Percentiles rank a stretch among this genome's conserved stretches.
Conservation (phyloP, 2,329 filamentous ascomycete genomes). For the Fusarium robinianum region DNA sequence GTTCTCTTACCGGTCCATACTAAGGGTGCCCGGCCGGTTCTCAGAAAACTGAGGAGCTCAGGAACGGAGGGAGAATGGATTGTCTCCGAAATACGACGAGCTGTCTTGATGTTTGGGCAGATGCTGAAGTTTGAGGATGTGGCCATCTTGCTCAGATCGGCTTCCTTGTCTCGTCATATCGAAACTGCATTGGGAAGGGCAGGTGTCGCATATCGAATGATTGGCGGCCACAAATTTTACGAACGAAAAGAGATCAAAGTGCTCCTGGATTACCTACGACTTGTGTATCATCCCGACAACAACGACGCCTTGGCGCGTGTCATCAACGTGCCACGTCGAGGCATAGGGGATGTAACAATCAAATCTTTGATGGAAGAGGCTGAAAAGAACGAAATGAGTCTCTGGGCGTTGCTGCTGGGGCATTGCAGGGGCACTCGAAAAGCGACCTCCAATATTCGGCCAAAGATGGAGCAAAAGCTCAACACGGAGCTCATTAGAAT, state of each 20-base stretch:
- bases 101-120: slow-evolving; percentile 70
- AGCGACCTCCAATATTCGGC: slow-evolving; percentile 55
- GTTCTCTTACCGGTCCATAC: slow-evolving; percentile 78
- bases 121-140: slow-evolving; percentile 78
- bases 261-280: slow-evolving; percentile 83
- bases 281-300: slow-evolving; percentile 82
- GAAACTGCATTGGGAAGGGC: slow-evolving; percentile 80
- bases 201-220: slow-evolving; percentile 89
- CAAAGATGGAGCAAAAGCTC: slow-evolving; percentile 57
- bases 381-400: slow-evolving; percentile 66
- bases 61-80: slow-evolving; percentile 85
- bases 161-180: slow-evolving; percentile 80
- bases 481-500: slow-evolving; percentile 55
- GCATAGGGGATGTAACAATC: slow-evolving; percentile 79
- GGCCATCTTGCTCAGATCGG: slow-evolving; percentile 84
- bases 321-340: slow-evolving; percentile 81
- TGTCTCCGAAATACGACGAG: slow-evolving; percentile 77
- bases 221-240: slow-evolving; percentile 88
- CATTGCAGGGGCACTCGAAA: slow-evolving; percentile 56
- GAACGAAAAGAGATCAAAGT: slow-evolving; percentile 88
- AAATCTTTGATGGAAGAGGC: slow-evolving; percentile 77
- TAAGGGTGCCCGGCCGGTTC: slow-evolving; percentile 77
- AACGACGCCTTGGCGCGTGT: slow-evolving; percentile 84
- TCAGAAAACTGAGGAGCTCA: slow-evolving; percentile 73
- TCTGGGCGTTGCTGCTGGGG: slow-evolving; percentile 74